A percentile compares a stretch with the other conserved stretches of the same genome.
These are phyloP conservation scores for Leptographium lundbergii DNA, from an alignment of 2,329 filamentous ascomycete species.

Conservation along the genomic window DNA sequence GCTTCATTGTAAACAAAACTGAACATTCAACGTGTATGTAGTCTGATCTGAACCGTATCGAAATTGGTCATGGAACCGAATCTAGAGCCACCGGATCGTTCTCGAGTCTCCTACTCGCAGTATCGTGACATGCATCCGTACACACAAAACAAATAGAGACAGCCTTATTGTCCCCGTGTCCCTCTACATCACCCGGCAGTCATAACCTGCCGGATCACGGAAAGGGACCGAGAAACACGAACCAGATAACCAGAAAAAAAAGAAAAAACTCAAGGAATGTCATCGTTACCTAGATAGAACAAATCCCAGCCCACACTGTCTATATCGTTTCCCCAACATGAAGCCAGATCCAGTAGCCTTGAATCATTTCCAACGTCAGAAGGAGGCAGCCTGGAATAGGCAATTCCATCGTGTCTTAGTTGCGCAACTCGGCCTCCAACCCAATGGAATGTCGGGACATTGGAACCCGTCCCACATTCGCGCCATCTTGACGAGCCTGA, in stretches of 20 bases:
- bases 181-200: neutral
- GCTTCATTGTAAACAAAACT: neutral
- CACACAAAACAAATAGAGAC: neutral
- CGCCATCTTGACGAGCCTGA: neutral
- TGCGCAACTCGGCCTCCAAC: neutral
- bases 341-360: constrained; percentile 14
- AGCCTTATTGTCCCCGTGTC: neutral
- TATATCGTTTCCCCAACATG: constrained; percentile 7
- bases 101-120: neutral
- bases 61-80: neutral
- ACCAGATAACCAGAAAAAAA: constrained; percentile 1
- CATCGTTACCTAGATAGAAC: neutral
- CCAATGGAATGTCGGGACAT: neutral
- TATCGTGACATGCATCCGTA: neutral
- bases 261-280: constrained; percentile 1
- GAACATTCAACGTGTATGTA: neutral
- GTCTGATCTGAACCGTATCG: neutral
- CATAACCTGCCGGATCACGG: neutral
- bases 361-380: constrained; percentile 15
- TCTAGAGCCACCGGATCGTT: neutral
- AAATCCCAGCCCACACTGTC: constrained; percentile 1
- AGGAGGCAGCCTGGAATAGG: constrained; percentile 1
- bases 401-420: neutral
- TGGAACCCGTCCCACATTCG: neutral
- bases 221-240: constrained; percentile 2